Evolutionary conservation across 805 yeast genomes (phyloP).

Genomic region (Yarrowia yakushimensis): DNA sequence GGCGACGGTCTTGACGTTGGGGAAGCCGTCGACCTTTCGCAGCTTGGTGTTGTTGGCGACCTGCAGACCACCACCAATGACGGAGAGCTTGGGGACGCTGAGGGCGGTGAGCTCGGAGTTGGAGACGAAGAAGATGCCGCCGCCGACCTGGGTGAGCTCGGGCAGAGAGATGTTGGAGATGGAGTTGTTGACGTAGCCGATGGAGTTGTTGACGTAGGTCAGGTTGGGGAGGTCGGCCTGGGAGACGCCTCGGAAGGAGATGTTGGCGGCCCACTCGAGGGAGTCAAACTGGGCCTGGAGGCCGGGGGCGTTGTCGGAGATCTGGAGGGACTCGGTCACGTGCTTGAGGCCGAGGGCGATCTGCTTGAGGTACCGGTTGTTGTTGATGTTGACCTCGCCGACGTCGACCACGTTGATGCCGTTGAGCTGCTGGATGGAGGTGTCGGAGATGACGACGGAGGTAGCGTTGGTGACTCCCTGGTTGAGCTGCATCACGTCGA

Average conservation of each 20-base stretch:
- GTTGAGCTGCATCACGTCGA: conserved; percentile 63
- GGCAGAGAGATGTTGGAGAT: conserved; percentile 43
- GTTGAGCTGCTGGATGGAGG: conserved; percentile 41
- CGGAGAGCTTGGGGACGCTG: conserved; percentile 64
- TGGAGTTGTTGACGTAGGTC: conserved; percentile 70
- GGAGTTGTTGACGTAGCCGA: conserved; percentile 74
- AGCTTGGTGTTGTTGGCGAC: conserved; percentile 81
- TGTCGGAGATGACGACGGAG: conserved; percentile 50
- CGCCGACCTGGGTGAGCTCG: conserved; percentile 64
- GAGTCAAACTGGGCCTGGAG: conserved; percentile 53
- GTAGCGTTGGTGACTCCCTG: conserved; percentile 70
- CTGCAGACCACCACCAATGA: conserved; percentile 90
- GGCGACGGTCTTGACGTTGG: conserved; percentile 64
- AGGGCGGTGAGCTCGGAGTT: conserved; percentile 69
- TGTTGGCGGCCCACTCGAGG: conserved; percentile 81
- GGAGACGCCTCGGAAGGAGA: conserved; percentile 76
- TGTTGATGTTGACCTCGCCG: conserved; percentile 64
- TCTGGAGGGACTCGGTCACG: conserved; percentile 69
- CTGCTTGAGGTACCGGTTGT: conserved; percentile 70
- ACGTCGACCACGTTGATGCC: conserved; percentile 42
- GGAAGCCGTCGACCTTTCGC: conserved; percentile 66
- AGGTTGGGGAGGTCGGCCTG: conserved; percentile 68
- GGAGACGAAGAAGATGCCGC: conserved; percentile 68
- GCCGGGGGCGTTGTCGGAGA: conserved; percentile 80
- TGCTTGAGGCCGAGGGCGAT: conserved; percentile 66